A percentile compares a stretch with the other conserved stretches of the same genome.
Conservation (phyloP, 139 green algal genomes). For the Penium margaritaceum region DNA sequence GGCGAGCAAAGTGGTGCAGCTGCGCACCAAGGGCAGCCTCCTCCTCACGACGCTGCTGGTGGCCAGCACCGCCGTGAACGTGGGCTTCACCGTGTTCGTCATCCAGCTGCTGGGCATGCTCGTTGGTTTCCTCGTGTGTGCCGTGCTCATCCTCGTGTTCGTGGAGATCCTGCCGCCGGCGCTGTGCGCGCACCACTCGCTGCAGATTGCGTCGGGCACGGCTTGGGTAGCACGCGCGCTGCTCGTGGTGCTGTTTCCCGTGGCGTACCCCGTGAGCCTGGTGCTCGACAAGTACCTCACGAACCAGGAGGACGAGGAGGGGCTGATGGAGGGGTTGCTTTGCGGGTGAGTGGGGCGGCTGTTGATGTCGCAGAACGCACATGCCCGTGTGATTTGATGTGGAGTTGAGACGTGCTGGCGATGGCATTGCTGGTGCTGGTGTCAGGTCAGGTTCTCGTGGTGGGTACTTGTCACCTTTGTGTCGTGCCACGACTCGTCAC, state of each 20-base stretch:
- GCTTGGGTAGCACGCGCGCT: slow-evolving; percentile 18
- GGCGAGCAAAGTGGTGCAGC: neutral
- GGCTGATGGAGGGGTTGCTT: neutral
- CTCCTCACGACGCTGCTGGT: slow-evolving; percentile 10
- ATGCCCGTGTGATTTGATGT: too few relatives aligned
- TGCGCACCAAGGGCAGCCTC: slow-evolving; percentile 3
- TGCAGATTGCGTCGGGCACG: slow-evolving; percentile 22
- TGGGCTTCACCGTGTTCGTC: slow-evolving; percentile 5
- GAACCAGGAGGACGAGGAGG: neutral
- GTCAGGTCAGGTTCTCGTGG: too few relatives aligned
- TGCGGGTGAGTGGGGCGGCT: neutral
- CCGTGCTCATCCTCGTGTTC: slow-evolving; percentile 27
- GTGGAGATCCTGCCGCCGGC: slow-evolving; percentile 29
- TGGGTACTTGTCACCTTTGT: too few relatives aligned
- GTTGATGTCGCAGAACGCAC: too few relatives aligned
- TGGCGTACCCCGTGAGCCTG: slow-evolving; percentile 28
- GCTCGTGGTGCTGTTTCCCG: slow-evolving; percentile 18
- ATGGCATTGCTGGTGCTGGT: too few relatives aligned
- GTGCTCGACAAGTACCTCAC: slow-evolving; percentile 15
- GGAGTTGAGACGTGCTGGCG: too few relatives aligned
- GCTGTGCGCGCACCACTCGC: slow-evolving; percentile 24
- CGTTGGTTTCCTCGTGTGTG: slow-evolving; percentile 9
- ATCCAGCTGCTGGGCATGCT: slow-evolving; percentile 16
- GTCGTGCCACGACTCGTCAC: too few relatives aligned
- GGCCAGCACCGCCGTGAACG: slow-evolving; percentile 12